A percentile compares a stretch with the other conserved stretches of the same genome.
Evolutionary conservation across 352 stramenopile species (phyloP).

Genomic region (Pythium dissimile): DNA sequence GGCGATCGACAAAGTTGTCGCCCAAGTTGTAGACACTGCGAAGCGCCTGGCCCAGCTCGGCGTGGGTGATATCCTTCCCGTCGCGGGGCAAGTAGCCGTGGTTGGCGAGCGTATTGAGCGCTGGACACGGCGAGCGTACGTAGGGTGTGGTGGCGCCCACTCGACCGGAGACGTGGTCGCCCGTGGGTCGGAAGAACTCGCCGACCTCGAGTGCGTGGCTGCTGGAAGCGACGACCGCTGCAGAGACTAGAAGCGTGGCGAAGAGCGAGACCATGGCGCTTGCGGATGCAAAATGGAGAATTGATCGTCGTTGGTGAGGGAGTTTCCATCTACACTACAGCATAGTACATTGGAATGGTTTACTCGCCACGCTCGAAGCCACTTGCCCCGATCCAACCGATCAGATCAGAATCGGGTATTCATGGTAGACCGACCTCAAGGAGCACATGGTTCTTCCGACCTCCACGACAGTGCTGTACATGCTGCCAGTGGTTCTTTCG

Average conservation of each 20-base stretch:
- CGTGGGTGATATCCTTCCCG: conserved; percentile 31
- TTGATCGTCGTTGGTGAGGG: too few relatives aligned
- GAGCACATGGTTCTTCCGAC: too few relatives aligned
- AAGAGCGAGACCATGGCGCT: neutral
- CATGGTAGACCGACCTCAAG: too few relatives aligned
- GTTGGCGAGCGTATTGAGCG: conserved; percentile 51
- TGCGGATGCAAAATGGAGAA: too few relatives aligned
- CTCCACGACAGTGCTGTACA: too few relatives aligned
- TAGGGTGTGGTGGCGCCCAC: conserved; percentile 24
- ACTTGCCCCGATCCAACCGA: too few relatives aligned
- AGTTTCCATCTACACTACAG: too few relatives aligned
- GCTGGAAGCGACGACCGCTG: conserved; percentile 23
- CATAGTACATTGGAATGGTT: too few relatives aligned
- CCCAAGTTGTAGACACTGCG: conserved; percentile 21
- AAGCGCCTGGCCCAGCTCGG: conserved; percentile 10
- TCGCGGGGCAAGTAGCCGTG: conserved; percentile 45
- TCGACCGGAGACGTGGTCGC: conserved; percentile 26
- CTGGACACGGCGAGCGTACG: conserved; percentile 43
- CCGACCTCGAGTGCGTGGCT: conserved; percentile 5
- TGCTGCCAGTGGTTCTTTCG: too few relatives aligned
- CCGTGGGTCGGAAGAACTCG: neutral
- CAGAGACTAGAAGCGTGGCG: neutral
- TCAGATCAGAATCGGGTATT: too few relatives aligned
- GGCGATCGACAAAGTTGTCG: neutral
- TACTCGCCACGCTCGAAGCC: too few relatives aligned